A percentile compares a stretch with the other conserved stretches of the same genome.
Evolutionary conservation across 441 rosid species (phyloP).

Genomic region (Macaranga tanarius): DNA sequence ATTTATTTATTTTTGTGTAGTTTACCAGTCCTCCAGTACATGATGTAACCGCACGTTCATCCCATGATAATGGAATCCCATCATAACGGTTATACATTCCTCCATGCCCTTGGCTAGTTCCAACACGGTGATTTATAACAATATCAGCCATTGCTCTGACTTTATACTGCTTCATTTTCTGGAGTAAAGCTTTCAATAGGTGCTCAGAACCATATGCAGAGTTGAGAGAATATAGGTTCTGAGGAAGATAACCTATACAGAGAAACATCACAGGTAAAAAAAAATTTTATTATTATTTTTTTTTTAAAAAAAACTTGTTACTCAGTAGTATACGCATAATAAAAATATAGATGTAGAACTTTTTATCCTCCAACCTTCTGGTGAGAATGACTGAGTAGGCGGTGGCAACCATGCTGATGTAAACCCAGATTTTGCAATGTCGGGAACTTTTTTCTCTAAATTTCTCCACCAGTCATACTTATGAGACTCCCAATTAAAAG

Average conservation of each 20-base stretch:
- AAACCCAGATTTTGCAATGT: slow-evolving; percentile 82
- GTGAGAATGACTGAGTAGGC: slow-evolving; percentile 64
- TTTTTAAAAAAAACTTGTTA: background rate
- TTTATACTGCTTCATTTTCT: slow-evolving; percentile 68
- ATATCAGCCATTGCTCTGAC: slow-evolving; percentile 97
- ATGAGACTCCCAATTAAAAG: slow-evolving; percentile 92
- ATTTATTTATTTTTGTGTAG: background rate
- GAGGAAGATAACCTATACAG: slow-evolving; percentile 83
- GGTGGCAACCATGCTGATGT: slow-evolving; percentile 94
- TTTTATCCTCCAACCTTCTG: slow-evolving; percentile 60
- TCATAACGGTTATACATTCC: slow-evolving; percentile 88
- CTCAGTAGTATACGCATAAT: background rate
- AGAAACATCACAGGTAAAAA: slow-evolving; percentile 1
- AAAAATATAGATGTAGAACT: background rate
- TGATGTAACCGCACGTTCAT: slow-evolving; percentile 85
- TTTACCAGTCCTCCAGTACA: slow-evolving; percentile 89
- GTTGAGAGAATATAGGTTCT: slow-evolving; percentile 73
- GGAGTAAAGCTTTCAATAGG: slow-evolving; percentile 59
- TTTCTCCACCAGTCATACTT: slow-evolving; percentile 92
- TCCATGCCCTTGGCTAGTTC: slow-evolving; percentile 79
- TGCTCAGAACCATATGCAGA: slow-evolving; percentile 89
- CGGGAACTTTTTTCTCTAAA: slow-evolving; percentile 65
- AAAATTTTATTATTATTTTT: background rate
- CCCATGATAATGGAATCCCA: slow-evolving; percentile 80
- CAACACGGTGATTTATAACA: slow-evolving; percentile 91